phyloP scores from a whole-genome alignment of 2,329 filamentous ascomycete genomes.

The Aspergillus novoparasiticus region DNA sequence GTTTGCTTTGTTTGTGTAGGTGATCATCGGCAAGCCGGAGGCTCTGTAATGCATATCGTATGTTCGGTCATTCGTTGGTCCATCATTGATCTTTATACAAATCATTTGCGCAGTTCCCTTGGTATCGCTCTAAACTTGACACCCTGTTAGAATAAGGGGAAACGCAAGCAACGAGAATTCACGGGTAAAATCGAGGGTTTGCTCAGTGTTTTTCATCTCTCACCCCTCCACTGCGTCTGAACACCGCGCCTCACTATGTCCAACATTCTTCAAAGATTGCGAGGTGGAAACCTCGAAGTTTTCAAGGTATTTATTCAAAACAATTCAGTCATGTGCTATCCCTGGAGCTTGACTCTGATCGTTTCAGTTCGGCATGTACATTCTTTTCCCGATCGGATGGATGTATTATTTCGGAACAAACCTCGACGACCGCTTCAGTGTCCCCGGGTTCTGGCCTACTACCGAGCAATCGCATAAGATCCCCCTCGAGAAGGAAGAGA shows the following conservation, averaged over 20 bases:
- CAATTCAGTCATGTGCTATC: not conserved
- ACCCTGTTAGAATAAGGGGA: not conserved
- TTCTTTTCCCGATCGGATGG: slow-evolving; percentile 97
- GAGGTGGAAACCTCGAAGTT: slow-evolving; percentile 86
- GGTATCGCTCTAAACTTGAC: not conserved
- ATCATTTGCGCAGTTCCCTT: not conserved
- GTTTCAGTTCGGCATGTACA: slow-evolving; percentile 89
- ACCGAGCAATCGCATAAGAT: slow-evolving; percentile 56
- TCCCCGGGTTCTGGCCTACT: slow-evolving; percentile 92
- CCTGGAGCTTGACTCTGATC: not conserved
- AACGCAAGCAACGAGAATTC: not conserved
- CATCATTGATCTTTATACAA: not conserved
- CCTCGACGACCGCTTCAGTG: slow-evolving; percentile 85
- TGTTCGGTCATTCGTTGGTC: slow-evolving; percentile 8
- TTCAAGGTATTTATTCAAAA: slow-evolving; percentile 70
- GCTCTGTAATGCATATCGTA: slow-evolving; percentile 16
- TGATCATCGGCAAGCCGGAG: slow-evolving; percentile 11
- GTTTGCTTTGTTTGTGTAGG: slow-evolving; percentile 17
- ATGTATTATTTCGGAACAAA: slow-evolving; percentile 99
- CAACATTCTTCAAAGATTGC: slow-evolving; percentile 59
- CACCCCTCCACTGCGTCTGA: not conserved
- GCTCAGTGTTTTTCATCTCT: not conserved
- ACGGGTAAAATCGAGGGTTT: not conserved
- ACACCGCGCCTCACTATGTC: slow-evolving; percentile 33
- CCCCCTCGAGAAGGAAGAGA: slow-evolving; percentile 58